Conservation (phyloP, 2,329 filamentous ascomycete species). For the Colletotrichum brevisporum region DNA sequence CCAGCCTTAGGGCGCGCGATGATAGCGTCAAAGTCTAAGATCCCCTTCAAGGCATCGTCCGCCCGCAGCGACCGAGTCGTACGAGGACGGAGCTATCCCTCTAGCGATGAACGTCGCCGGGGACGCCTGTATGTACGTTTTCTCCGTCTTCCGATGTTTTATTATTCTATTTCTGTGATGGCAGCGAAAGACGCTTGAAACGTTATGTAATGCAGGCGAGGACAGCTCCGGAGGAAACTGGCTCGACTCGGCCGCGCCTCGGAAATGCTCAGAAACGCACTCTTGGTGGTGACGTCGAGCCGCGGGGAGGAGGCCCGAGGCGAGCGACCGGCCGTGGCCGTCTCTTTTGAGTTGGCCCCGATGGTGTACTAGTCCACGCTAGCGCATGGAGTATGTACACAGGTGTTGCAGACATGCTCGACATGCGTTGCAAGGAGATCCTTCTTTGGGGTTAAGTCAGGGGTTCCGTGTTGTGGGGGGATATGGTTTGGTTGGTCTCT, state of each 20-base stretch:
- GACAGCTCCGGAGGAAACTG: conserved; percentile 2
- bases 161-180: background rate
- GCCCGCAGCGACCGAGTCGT: background rate
- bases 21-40: conserved; percentile 1
- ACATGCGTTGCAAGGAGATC: background rate
- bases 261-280: background rate
- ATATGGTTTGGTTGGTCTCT: background rate
- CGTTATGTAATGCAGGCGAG: background rate
- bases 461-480: background rate
- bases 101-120: too few species aligned
- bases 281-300: conserved; percentile 8
- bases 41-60: background rate
- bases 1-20: background rate
- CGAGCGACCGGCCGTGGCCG: too few species aligned
- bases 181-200: conserved; percentile 10
- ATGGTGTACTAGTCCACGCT: background rate
- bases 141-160: too few species aligned
- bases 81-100: background rate
- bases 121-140: too few species aligned
- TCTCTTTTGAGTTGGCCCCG: too few species aligned
- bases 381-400: too few species aligned
- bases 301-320: background rate
- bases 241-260: background rate
- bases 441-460: background rate
- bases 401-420: background rate